These are phyloP conservation scores for Ceratocystis albifundus DNA, from an alignment of 2,329 filamentous ascomycete genomes.

Conservation along the genomic window DNA sequence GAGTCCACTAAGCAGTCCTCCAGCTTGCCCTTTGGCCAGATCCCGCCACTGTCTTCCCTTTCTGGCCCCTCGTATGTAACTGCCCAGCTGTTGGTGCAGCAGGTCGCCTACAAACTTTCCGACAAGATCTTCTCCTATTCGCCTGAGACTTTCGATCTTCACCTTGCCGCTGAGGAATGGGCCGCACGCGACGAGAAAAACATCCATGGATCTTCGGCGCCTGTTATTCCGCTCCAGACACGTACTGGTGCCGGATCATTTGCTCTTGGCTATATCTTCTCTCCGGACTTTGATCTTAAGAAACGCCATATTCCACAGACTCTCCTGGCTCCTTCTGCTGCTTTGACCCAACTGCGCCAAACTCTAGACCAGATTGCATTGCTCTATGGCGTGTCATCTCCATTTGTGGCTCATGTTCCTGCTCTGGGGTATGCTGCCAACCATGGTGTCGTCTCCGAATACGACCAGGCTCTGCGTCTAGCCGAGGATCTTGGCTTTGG, in stretches of 20 bases:
- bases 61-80: slow-evolving; percentile 85
- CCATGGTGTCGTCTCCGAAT: slow-evolving; percentile 73
- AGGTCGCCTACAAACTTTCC: slow-evolving; percentile 87
- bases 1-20: slow-evolving; percentile 32
- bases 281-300: slow-evolving; percentile 83
- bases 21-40: slow-evolving; percentile 46
- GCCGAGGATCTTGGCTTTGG: slow-evolving; percentile 85
- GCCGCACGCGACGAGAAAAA: slow-evolving; percentile 58
- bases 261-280: slow-evolving; percentile 94
- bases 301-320: slow-evolving; percentile 88
- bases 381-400: slow-evolving; percentile 82
- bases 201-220: slow-evolving; percentile 67
- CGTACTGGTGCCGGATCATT: slow-evolving; percentile 80
- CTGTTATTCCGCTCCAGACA: slow-evolving; percentile 72
- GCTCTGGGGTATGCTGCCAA: slow-evolving; percentile 69
- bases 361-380: slow-evolving; percentile 83
- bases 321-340: slow-evolving; percentile 75
- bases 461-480: slow-evolving; percentile 64
- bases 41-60: slow-evolving; percentile 48
- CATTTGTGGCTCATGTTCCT: slow-evolving; percentile 83
- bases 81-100: slow-evolving; percentile 85
- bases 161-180: slow-evolving; percentile 73
- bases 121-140: slow-evolving; percentile 98
- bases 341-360: slow-evolving; percentile 66
- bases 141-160: slow-evolving; percentile 82